These are phyloP conservation scores for Royoungia palumana DNA, from an alignment of 768 basidiomycete genomes.

Conservation along the genomic window DNA sequence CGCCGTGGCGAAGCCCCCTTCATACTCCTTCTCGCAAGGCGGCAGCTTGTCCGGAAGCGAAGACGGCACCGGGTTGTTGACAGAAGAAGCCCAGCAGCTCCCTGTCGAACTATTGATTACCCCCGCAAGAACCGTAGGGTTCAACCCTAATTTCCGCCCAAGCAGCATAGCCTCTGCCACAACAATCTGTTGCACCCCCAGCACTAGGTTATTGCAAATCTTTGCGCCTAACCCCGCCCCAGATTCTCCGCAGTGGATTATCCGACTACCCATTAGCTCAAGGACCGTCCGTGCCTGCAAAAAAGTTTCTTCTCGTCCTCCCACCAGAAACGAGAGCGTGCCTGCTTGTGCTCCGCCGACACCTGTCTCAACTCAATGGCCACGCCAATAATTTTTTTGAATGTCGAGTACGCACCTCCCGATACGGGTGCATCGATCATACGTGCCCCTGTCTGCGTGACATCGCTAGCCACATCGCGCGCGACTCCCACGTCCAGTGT, in stretches of 20 bases:
- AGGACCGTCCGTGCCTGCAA: slow-evolving; percentile 56
- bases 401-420: slow-evolving; percentile 56
- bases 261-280: slow-evolving; percentile 71
- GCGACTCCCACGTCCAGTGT: slow-evolving; percentile 82
- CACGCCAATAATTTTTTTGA: background rate
- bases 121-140: slow-evolving; percentile 69
- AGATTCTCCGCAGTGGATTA: slow-evolving; percentile 80
- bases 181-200: slow-evolving; percentile 79
- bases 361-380: slow-evolving; percentile 40
- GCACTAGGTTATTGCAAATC: slow-evolving; percentile 83
- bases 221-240: slow-evolving; percentile 84
- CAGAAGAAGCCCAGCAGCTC: slow-evolving; percentile 76
- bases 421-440: slow-evolving; percentile 96
- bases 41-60: slow-evolving; percentile 69
- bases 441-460: slow-evolving; percentile 52
- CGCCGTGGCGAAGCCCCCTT: slow-evolving; percentile 80
- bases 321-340: slow-evolving; percentile 89
- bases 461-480: slow-evolving; percentile 54
- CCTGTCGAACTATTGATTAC: slow-evolving; percentile 88
- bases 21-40: slow-evolving; percentile 79
- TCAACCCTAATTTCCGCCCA: slow-evolving; percentile 76
- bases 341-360: slow-evolving; percentile 85
- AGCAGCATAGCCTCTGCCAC: slow-evolving; percentile 90
- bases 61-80: slow-evolving; percentile 84
- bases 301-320: slow-evolving; percentile 64